Evolutionary conservation across 2,329 filamentous ascomycete species (phyloP), one percentile per base, ranked within the genome.

Genomic region (Alternaria longipes): DNA sequence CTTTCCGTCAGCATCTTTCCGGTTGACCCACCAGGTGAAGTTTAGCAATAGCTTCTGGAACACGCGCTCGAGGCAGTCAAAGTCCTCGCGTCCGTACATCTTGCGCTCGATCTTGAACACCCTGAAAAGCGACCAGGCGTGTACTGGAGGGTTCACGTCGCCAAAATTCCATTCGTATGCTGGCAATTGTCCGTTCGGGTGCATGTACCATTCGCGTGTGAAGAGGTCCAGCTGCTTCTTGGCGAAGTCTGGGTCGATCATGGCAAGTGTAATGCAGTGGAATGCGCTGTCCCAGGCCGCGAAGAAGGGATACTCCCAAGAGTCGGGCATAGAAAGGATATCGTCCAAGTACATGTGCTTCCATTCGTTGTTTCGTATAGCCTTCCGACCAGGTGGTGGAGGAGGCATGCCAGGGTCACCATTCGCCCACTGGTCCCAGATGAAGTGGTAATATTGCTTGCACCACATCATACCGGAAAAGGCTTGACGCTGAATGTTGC

Each of bases 1-100:
- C 83, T 98, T 98, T 72, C 93, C 94, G 9, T 97, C 92, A 11
- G 87, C 86, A 72, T 98, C 94, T 80, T 98, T 98, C 60, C 94
- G 91, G 78, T 98, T 98, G 20, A 97, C 94, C 94, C 94, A 98
- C 95, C 95, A 98, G 4, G 95, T 98, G 79, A 98, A 98, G 82
- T 98, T 98, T 65, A 98, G 84, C 24, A 98, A 84, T 62, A 98
- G 81, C 79, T 98, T 98, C 76, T 98, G 95, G 83, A 98, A 98
- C 5, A 97, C 93, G 20, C 94, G 88, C 83, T 98, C 94, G 9
- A 98, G 85, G 80, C 97, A 98, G 79, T 98, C 95, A 32, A 97
- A 84, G 76, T 98, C 94, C 75, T 97, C 93, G 34, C 92, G 89
- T 41, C 94, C 95, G 72, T 97, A 98, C 84, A 98, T 88, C 82